Base-by-base conservation (phyloP, 768 basidiomycete genomes). In the Vararia minispora region DNA sequence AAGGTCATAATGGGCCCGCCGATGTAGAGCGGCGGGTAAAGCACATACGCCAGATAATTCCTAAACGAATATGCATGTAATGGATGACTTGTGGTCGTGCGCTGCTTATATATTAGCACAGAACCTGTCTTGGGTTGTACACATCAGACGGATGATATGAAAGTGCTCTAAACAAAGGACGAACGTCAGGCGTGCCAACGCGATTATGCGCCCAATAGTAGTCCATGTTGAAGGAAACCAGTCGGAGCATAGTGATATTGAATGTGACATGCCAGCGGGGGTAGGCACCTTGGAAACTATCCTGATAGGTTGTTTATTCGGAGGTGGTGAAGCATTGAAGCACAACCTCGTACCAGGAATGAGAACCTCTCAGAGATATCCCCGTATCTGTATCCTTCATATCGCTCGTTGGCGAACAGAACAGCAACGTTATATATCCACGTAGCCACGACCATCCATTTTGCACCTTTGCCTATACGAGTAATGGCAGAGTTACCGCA, bases 1-100 rank as follows among this genome's bases (percentile, higher is more conserved):
- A 89, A 98, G 0, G 92, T 84, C 56, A 98, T 74, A 48, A 98
- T 92, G 0, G 95, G 95, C 0, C 95, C 94, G 2, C 87, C 92
- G 35, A 98, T 85, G 54, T 97, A 99, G 9, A 98, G 64, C 1
- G 95, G 92, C 1, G 92, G 76, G 52, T 98, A 99, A 6, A 97
- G 60, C n/a, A 71, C 68, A 53, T 97, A 98, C 17, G 84, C 69
- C 8, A 95, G 37, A 55, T 88, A 94, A 51, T 83, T 82, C 13
- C 60, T 33, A 46, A 76, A 79, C 2, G 74, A 70, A 54, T 91
- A 95, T 35, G 68, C 58, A 9, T 68, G 64, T 9, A 57, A 53
- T 1, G 75, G 52, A 43, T 89, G 85, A 3, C 74, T 51, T 1
- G 65, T 60, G 3, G 61, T 51, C 16, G 72, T 65, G 22, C 88